These are phyloP conservation scores for Beta corolliflora DNA, from an alignment of 179 eudicot genomes.

Conservation along the genomic window DNA sequence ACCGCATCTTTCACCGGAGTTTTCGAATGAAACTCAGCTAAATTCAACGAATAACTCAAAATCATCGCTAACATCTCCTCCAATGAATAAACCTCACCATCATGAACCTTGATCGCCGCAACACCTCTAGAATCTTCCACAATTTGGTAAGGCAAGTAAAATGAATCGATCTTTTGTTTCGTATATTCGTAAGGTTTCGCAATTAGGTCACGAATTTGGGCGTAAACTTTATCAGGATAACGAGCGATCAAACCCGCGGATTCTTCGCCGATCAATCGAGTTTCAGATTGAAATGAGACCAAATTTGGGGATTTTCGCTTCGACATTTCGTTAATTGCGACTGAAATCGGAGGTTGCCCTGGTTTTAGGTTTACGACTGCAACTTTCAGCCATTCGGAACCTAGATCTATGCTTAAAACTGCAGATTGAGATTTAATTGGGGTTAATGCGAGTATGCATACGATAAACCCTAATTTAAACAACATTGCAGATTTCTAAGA, in stretches of 20 bases:
- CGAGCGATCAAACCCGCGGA: constrained; percentile 73
- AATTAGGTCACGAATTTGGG: constrained; percentile 66
- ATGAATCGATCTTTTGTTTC: constrained; percentile 33
- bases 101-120: constrained; percentile 59
- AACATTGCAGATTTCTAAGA: constrained; percentile 21
- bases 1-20: constrained; percentile 66
- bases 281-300: constrained; percentile 63
- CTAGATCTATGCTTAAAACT: constrained; percentile 88
- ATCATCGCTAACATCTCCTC: constrained; percentile 90
- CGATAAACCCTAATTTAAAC: constrained; percentile 32
- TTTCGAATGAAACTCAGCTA: constrained; percentile 78
- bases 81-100: constrained; percentile 63
- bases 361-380: constrained; percentile 91
- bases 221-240: constrained; percentile 74
- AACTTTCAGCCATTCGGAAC: constrained; percentile 94
- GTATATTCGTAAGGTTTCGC: constrained; percentile 52
- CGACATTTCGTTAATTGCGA: constrained; percentile 97
- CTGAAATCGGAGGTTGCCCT: constrained; percentile 78
- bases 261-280: constrained; percentile 85
- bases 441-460: constrained; percentile 34
- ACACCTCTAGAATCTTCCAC: constrained; percentile 55
- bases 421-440: constrained; percentile 53
- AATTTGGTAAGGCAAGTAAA: constrained; percentile 59
- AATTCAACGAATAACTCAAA: constrained; percentile 51
- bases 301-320: constrained; percentile 85